phyloP scores from a whole-genome alignment of 2,329 filamentous ascomycete genomes.

The Pseudonectria foliicola region DNA sequence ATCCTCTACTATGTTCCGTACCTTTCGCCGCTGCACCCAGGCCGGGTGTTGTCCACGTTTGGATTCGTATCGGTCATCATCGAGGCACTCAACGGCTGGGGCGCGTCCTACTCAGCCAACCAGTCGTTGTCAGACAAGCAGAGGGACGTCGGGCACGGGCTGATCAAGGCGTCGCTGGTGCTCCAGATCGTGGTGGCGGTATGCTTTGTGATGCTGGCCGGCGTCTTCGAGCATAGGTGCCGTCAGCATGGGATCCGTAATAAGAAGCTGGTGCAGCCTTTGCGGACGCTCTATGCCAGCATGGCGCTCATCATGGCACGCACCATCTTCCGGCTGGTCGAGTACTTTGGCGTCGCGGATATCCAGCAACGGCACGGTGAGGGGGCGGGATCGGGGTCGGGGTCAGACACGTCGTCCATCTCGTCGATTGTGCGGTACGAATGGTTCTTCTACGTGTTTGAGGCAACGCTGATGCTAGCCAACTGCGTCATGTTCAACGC shows the following conservation, averaged over 20 bases:
- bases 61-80: conserved; percentile 39
- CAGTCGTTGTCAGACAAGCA: conserved; percentile 29
- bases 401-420: conserved; percentile 29
- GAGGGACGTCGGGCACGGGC: conserved; percentile 34
- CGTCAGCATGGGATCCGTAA: conserved; percentile 27
- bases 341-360: conserved; percentile 47
- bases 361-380: too few relatives aligned
- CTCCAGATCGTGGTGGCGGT: conserved; percentile 48
- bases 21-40: conserved; percentile 43
- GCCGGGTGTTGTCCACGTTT: conserved; percentile 39
- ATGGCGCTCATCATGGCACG: conserved; percentile 42
- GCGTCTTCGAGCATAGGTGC: conserved; percentile 41
- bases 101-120: conserved; percentile 42
- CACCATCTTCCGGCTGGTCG: conserved; percentile 51
- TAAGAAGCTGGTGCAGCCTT: conserved; percentile 25
- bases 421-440: conserved; percentile 47
- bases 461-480: conserved; percentile 44
- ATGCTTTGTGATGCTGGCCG: conserved; percentile 42
- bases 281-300: conserved; percentile 45
- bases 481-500: conserved; percentile 45
- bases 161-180: conserved; percentile 44
- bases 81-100: conserved; percentile 40
- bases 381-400: too few relatives aligned
- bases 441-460: conserved; percentile 54
- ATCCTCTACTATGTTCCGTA: conserved; percentile 52